Percentiles rank a stretch among this genome's conserved stretches.
phyloP scores from a whole-genome alignment of 2,329 filamentous ascomycete genomes.

The Claviceps purpurea region DNA sequence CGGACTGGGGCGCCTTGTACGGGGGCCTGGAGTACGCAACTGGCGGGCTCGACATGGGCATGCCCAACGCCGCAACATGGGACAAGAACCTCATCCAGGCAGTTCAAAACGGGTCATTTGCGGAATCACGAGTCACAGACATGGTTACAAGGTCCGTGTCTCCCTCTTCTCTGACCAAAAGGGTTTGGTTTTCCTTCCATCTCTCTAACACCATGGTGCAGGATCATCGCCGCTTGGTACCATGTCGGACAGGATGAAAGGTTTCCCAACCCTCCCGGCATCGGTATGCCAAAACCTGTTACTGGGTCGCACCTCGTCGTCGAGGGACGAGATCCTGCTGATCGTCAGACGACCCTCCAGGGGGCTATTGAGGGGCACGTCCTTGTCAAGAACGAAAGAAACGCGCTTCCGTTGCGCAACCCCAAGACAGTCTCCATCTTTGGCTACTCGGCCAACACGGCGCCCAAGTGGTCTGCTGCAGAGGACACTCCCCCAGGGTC shows the following conservation, averaged over 20 bases:
- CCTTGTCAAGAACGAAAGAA: slow-evolving; percentile 46
- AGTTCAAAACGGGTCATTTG: slow-evolving; percentile 45
- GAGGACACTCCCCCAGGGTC: neutral
- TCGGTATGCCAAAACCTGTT: slow-evolving; percentile 36
- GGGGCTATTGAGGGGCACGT: slow-evolving; percentile 50
- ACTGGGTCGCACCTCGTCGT: slow-evolving; percentile 35
- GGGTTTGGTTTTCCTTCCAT: neutral
- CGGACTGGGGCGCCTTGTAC: slow-evolving; percentile 56
- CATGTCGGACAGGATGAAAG: slow-evolving; percentile 36
- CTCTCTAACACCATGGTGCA: neutral
- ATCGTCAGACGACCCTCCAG: slow-evolving; percentile 29
- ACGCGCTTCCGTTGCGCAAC: slow-evolving; percentile 37
- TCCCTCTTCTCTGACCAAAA: too few relatives aligned
- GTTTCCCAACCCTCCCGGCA: slow-evolving; percentile 31
- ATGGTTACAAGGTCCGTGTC: slow-evolving; percentile 37
- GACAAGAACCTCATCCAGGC: slow-evolving; percentile 42
- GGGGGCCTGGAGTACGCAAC: slow-evolving; percentile 45
- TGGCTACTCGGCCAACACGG: slow-evolving; percentile 42
- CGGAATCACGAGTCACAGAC: slow-evolving; percentile 41
- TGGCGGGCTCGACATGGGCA: slow-evolving; percentile 58
- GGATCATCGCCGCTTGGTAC: slow-evolving; percentile 40
- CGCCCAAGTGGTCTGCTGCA: slow-evolving; percentile 8
- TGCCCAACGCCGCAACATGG: slow-evolving; percentile 38
- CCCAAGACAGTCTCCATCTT: slow-evolving; percentile 41
- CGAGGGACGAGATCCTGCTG: slow-evolving; percentile 36